Conservation (phyloP, 371 early-diverging fungal genomes). For the Phascolomyces articulosus region DNA sequence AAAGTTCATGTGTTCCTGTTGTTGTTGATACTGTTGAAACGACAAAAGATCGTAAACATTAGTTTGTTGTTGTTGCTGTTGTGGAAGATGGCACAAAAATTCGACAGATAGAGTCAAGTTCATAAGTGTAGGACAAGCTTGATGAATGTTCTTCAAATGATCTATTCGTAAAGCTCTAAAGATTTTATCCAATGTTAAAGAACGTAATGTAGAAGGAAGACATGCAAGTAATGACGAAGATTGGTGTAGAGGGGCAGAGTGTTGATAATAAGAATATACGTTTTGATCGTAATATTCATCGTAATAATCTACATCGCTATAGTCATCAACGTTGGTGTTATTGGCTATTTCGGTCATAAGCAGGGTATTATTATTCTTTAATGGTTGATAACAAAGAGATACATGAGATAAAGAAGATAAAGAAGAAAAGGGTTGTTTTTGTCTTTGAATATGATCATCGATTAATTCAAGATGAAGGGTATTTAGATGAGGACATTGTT, state of each 20-base stretch:
- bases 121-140: conserved; percentile 1
- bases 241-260: neutral
- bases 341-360: too few relatives aligned
- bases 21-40: neutral
- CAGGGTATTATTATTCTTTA: neutral
- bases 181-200: neutral
- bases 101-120: neutral
- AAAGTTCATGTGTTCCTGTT: too few relatives aligned
- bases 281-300: conserved; percentile 1
- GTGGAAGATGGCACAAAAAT: neutral
- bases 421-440: too few relatives aligned
- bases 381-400: neutral
- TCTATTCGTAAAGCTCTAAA: neutral
- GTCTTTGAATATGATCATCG: neutral
- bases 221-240: neutral
- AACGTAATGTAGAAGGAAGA: neutral
- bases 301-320: neutral
- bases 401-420: neutral
- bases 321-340: neutral
- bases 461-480: neutral
- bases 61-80: neutral
- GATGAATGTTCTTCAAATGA: neutral
- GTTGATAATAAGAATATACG: neutral
- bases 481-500: neutral
- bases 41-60: neutral